phyloP scores from a whole-genome alignment of 1,284 basidiomycete species.

The Cystobasidium pallidum region DNA sequence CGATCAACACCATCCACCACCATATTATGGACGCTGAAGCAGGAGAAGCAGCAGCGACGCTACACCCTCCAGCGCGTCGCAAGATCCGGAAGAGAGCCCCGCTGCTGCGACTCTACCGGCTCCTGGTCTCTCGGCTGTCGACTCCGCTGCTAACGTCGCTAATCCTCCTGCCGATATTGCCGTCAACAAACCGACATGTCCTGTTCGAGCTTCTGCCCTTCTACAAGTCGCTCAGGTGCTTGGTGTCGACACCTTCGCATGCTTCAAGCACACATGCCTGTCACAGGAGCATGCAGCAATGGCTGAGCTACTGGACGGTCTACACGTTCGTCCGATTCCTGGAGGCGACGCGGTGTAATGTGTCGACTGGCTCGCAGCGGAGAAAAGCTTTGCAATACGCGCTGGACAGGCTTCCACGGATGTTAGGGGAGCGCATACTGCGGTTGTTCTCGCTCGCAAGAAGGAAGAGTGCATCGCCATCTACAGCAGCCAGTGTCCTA shows the following conservation, averaged over 20 bases:
- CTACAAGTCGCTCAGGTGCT: slow-evolving; percentile 11
- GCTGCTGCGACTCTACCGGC: slow-evolving; percentile 5
- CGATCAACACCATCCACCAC: slow-evolving; percentile 1
- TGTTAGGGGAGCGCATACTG: not conserved
- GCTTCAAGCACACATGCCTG: not conserved
- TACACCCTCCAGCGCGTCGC: not conserved
- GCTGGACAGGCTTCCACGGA: not conserved
- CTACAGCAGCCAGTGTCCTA: not conserved
- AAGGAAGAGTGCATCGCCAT: not conserved
- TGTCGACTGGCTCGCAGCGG: not conserved
- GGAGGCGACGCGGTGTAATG: slow-evolving; percentile 30
- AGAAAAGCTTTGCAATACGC: not conserved
- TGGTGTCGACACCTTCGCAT: not conserved
- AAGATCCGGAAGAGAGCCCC: not conserved
- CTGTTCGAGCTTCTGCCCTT: slow-evolving; percentile 22
- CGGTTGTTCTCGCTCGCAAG: not conserved
- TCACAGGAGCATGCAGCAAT: slow-evolving; percentile 25
- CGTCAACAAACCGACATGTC: slow-evolving; percentile 9
- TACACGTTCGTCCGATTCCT: slow-evolving; percentile 12
- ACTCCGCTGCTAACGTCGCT: slow-evolving; percentile 18
- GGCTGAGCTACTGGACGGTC: slow-evolving; percentile 37
- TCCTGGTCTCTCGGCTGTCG: slow-evolving; percentile 13
- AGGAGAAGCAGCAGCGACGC: not conserved
- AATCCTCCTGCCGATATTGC: slow-evolving; percentile 27
- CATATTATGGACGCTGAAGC: not conserved